phyloP scores from a whole-genome alignment of 352 stramenopile species.

The Blastocystis sp. region DNA sequence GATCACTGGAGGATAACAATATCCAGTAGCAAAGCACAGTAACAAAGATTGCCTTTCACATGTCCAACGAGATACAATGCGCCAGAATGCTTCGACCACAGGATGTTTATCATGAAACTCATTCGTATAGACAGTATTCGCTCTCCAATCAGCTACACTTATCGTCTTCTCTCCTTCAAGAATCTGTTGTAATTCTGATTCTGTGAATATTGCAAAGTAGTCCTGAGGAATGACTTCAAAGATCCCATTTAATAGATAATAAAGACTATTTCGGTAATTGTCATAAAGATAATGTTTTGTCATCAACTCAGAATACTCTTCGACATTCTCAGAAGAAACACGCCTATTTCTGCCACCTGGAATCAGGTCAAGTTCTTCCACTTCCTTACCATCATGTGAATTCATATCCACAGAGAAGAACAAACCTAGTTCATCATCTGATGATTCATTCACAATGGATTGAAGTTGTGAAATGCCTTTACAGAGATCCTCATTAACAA shows the following conservation, averaged over 20 bases:
- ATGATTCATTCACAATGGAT: not conserved
- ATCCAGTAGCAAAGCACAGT: constrained; percentile 38
- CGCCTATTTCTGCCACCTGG: not conserved
- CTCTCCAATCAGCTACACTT: constrained; percentile 18
- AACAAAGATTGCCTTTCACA: not conserved
- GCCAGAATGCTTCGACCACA: constrained; percentile 11
- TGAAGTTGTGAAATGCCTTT: not conserved
- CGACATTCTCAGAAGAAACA: constrained; percentile 38
- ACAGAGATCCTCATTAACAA: constrained; percentile 3
- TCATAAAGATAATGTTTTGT: constrained; percentile 31
- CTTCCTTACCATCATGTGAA: not conserved
- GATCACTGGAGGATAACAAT: constrained; percentile 17
- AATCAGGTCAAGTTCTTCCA: constrained; percentile 31
- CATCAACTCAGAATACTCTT: constrained; percentile 40
- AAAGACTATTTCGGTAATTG: constrained; percentile 30
- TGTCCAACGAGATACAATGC: not conserved
- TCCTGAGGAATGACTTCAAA: constrained; percentile 60
- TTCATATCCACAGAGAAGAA: constrained; percentile 48
- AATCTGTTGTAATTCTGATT: constrained; percentile 1
- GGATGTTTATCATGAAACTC: constrained; percentile 37
- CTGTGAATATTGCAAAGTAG: constrained; percentile 42
- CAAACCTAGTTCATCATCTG: constrained; percentile 3
- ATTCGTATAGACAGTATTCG: constrained; percentile 53
- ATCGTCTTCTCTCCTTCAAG: constrained; percentile 37
- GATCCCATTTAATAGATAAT: constrained; percentile 2